Evolutionary conservation across 345 rosid species (phyloP).

Genomic region (Aegle marmelos): DNA sequence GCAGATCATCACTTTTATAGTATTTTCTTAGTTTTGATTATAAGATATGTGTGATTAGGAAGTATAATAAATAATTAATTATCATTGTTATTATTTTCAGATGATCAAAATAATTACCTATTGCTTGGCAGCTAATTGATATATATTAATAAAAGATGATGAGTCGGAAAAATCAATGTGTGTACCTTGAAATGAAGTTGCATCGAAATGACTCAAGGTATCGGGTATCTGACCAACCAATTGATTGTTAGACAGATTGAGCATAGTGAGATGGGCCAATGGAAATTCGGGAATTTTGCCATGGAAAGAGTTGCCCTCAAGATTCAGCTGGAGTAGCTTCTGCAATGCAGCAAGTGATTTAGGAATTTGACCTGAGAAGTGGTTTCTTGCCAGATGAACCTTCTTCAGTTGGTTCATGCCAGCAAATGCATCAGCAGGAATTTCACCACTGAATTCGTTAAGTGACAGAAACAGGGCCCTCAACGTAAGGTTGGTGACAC

Average conservation of each 20-base stretch:
- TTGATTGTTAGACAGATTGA: conserved; percentile 49
- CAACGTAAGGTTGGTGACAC: conserved; percentile 36
- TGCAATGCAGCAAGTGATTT: conserved; percentile 40
- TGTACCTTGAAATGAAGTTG: conserved; percentile 47
- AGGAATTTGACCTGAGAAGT: conserved; percentile 54
- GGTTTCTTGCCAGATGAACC: conserved; percentile 52
- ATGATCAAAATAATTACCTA: too few species aligned
- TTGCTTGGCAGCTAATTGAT: neutral
- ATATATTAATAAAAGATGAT: too few species aligned
- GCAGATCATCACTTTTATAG: too few species aligned
- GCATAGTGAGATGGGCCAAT: conserved; percentile 27
- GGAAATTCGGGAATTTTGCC: conserved; percentile 57
- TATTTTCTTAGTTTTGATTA: too few species aligned
- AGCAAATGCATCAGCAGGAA: conserved; percentile 36
- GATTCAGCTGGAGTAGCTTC: conserved; percentile 40
- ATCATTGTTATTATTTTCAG: too few species aligned
- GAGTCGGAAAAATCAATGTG: too few species aligned
- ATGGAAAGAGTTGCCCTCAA: conserved; percentile 52
- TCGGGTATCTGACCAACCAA: conserved; percentile 55
- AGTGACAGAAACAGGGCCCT: conserved; percentile 51
- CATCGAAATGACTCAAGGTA: conserved; percentile 30
- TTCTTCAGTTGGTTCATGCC: conserved; percentile 50
- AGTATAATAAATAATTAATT: too few species aligned
- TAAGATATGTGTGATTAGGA: too few species aligned
- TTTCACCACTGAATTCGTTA: conserved; percentile 53